phyloP scores from a whole-genome alignment of 768 basidiomycete species.

The Russula virescens region DNA sequence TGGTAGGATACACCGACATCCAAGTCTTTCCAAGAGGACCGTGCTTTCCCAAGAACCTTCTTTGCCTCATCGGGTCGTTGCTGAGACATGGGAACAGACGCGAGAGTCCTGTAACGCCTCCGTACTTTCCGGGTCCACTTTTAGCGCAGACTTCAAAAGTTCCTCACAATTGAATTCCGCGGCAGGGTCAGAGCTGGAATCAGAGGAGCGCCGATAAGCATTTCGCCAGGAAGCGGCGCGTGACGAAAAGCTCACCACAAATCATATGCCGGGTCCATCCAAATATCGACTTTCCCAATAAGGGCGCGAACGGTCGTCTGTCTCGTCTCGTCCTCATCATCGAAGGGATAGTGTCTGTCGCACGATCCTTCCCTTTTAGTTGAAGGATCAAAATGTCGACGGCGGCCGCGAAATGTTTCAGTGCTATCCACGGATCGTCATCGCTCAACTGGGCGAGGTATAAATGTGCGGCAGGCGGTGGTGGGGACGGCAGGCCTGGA shows the following conservation, averaged over 20 bases:
- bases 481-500: constrained; percentile 49
- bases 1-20: constrained; percentile 41
- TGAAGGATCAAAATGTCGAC: constrained; percentile 62
- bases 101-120: constrained; percentile 77
- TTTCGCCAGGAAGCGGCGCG: not conserved
- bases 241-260: constrained; percentile 62
- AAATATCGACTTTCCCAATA: constrained; percentile 87
- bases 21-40: constrained; percentile 63
- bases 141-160: constrained; percentile 64
- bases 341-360: constrained; percentile 33
- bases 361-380: constrained; percentile 70
- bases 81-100: constrained; percentile 87
- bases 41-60: constrained; percentile 58
- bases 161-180: constrained; percentile 80
- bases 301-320: constrained; percentile 72
- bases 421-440: constrained; percentile 64
- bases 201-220: not conserved
- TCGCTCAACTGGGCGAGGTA: constrained; percentile 86
- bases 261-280: constrained; percentile 91
- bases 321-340: constrained; percentile 54
- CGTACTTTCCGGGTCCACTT: constrained; percentile 65
- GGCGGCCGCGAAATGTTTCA: constrained; percentile 73
- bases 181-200: constrained; percentile 64
- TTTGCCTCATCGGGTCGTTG: constrained; percentile 78
- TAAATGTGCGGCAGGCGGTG: constrained; percentile 73